Base-by-base conservation (phyloP, 2,329 filamentous ascomycete genomes). In the Thyridium curvatum region DNA sequence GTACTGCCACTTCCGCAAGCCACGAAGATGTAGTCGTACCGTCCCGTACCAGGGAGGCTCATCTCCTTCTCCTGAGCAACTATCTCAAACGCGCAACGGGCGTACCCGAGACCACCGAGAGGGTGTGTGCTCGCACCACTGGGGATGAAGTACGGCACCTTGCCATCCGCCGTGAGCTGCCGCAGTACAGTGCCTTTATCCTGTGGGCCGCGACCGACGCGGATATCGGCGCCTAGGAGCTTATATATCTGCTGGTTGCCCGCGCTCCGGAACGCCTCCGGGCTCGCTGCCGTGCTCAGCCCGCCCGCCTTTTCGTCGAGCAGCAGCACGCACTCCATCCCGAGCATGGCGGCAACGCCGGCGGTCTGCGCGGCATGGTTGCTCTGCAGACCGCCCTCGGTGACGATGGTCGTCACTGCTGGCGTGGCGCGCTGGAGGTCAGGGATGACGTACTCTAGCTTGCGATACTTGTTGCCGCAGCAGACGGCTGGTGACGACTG, bases 241-340 rank as follows among this genome's bases (percentile, higher is more conserved):
- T 79, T 67, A 3, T 77, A 80, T 3, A 86, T 68, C 60, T 86
- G 79, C 46, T 86, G 80, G 62, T 86, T 86, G 45, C 83, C 83
- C 7, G 82, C 81, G 46, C 69, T 71, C 21, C 21, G 21, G 21
- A 26, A 26, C 21, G 21, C 10, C 10, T 26, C 21, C 21, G 21
- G 21, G 10, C 21, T 26, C 10, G 21, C 21, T 6, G 21, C 21
- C 6, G 21, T 26, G 6, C 6, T 10, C 10, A 26, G 10, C 21
- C 21, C 21, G 14, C 73, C 72, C 52, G 84, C 85, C 7, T 68
- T 71, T 2, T 65, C 57, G 45, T 82, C 77, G 58, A 85, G 81
- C 0, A 83, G 71, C 3, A 79, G 65, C 44, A 71, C 64, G 34
- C 65, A 66, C 44, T 72, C 66, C 16, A 84, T 63, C 0, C 79